Evolutionary conservation across 169 alveolate species (phyloP).

Genomic region (Eimeria brunetti): DNA sequence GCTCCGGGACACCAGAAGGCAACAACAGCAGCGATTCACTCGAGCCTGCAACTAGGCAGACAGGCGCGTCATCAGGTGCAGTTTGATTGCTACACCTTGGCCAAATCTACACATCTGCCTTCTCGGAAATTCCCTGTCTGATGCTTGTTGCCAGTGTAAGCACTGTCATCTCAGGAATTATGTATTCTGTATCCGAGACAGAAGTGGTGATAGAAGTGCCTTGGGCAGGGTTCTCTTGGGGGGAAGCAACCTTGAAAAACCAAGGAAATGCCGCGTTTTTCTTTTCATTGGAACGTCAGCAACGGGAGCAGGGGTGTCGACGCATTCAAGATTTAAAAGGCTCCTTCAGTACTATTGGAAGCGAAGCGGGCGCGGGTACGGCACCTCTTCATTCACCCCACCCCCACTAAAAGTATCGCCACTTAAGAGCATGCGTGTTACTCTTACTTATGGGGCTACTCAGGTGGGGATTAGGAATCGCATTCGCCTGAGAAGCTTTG

Average conservation of each 20-base stretch:
- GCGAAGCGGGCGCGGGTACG: not conserved
- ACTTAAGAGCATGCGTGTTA: not conserved
- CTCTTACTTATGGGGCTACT: not conserved
- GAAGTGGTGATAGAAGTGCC: constrained; percentile 60
- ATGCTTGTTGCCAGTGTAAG: not conserved
- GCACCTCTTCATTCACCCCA: not conserved
- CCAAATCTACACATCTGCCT: not conserved
- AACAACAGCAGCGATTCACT: constrained; percentile 1
- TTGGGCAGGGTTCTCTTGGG: constrained; percentile 45
- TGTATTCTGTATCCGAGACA: constrained; percentile 28
- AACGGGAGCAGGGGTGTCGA: not conserved
- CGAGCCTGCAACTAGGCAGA: constrained; percentile 35
- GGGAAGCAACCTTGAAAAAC: constrained; percentile 26
- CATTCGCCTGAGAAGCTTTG: not conserved
- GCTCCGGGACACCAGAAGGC: not conserved
- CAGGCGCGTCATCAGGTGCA: constrained; percentile 24
- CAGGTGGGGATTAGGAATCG: not conserved
- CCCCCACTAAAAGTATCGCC: not conserved
- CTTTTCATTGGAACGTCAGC: not conserved
- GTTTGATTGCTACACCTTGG: not conserved
- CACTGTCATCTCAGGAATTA: constrained; percentile 2
- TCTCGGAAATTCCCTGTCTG: not conserved
- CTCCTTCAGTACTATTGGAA: not conserved
- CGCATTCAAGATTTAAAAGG: not conserved
- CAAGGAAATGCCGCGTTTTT: constrained; percentile 7